These are phyloP conservation scores for Senna tora DNA, from an alignment of 306 rosid species.

Conservation along the genomic window DNA sequence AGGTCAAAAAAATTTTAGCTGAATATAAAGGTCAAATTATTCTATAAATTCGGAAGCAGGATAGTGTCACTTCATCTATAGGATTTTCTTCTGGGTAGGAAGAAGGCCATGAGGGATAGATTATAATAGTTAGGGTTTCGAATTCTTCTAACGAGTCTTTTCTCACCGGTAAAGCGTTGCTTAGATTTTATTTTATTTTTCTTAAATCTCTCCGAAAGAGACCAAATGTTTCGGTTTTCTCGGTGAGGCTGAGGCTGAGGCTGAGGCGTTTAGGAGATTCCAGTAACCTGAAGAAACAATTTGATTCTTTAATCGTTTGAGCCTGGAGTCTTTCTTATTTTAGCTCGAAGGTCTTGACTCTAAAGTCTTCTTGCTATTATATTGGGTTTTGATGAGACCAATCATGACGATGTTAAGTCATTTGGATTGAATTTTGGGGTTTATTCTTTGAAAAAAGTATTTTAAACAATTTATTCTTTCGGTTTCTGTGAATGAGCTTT, in stretches of 20 bases:
- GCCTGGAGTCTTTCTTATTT: constrained; percentile 3
- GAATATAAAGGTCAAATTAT: not conserved
- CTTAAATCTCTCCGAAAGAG: not conserved
- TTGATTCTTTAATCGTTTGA: constrained; percentile 24
- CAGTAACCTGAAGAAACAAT: constrained; percentile 20
- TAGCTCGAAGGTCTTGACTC: constrained; percentile 26
- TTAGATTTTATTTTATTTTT: not conserved
- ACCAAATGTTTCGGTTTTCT: not conserved
- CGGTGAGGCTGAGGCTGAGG: not conserved
- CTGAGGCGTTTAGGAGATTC: constrained; percentile 21
- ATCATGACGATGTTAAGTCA: not conserved
- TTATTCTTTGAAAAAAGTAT: not conserved
- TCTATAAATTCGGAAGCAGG: constrained; percentile 31
- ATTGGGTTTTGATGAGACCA: not conserved
- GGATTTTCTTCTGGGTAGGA: constrained; percentile 11
- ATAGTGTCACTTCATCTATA: not conserved
- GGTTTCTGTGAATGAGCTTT: constrained; percentile 1
- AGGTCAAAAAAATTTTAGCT: no score
- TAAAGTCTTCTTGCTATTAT: constrained; percentile 1
- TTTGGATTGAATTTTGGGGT: constrained; percentile 17
- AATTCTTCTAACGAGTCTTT: constrained; percentile 20
- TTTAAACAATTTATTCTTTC: not conserved
- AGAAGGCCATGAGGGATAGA: constrained; percentile 2
- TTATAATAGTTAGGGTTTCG: constrained; percentile 30
- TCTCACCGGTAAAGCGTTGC: not conserved